phyloP scores from a whole-genome alignment of 208 protist genomes.

The Crithidia fasciculata region DNA sequence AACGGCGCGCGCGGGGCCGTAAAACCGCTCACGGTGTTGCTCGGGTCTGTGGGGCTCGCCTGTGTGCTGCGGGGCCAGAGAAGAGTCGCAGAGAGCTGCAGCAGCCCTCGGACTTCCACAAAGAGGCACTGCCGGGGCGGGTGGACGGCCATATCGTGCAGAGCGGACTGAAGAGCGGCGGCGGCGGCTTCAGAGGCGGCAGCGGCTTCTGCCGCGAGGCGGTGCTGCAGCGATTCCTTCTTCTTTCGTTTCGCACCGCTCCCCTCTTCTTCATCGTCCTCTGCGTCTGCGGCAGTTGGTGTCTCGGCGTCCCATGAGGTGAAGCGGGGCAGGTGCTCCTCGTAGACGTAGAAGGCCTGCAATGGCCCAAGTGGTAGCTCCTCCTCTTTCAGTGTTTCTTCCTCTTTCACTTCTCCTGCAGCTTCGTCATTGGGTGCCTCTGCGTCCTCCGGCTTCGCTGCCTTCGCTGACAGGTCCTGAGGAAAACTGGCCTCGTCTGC shows the following conservation, averaged over 20 bases:
- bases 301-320: conserved; percentile 23
- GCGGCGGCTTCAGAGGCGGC: conserved; percentile 15
- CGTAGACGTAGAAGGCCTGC: conserved; percentile 12
- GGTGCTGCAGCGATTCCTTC: neutral
- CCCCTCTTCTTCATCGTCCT: neutral
- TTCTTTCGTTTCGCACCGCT: neutral
- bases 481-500: neutral
- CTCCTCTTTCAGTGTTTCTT: neutral
- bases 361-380: conserved; percentile 7
- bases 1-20: neutral
- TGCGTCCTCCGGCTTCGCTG: no score
- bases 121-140: conserved; percentile 34
- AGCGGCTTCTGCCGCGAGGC: conserved; percentile 8
- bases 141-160: conserved; percentile 19
- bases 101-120: conserved; percentile 21
- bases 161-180: neutral
- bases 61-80: conserved; percentile 3
- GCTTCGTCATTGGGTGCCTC: no score
- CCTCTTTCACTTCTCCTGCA: no score
- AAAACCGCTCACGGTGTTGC: neutral
- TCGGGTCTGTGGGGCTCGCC: neutral
- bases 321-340: conserved; percentile 8
- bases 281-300: neutral
- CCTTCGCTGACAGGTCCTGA: neutral
- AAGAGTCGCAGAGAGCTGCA: conserved; percentile 12